Base-by-base conservation (phyloP, 805 yeast species). In the Soucietia sequanensis region DNA sequence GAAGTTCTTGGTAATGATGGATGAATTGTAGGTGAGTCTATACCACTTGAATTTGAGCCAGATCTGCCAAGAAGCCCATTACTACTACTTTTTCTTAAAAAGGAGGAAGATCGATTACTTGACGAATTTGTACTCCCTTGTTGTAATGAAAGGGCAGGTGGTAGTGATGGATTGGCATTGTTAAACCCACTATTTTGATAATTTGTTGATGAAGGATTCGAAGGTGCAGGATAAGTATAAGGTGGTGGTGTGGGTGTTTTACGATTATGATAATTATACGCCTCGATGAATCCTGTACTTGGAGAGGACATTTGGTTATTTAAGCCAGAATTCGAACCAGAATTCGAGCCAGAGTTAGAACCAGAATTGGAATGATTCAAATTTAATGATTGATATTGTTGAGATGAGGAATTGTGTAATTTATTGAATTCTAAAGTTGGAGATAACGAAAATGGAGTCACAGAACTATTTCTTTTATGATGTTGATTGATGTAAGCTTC, bases 1-100 rank as follows among this genome's bases (percentile, higher is more conserved):
- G 72, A 62, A 1, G 79, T 68, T 23, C 77, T 56, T 16, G 70
- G 65, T 3, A 75, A 60, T 10, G 65, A 43, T 4, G 83, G 80
- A 27, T 64, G 65, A 23, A 77, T 42, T 18, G 64, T 40, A 2
- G 84, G 83, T 0, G 83, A 71, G 4, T 65, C 75, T 23, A 60
- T 42, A 5, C 63, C 62, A 39, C 75, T 66, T 15, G 75, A 62
- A 24, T 54, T 60, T 1, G 75, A 69, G 0, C 60, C 39, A 7
- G 47, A 34, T 7, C 49, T 33, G 11, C 31, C 33, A n/a, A n/a
- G n/a, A n/a, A n/a, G n/a, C n/a, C n/a, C n/a, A 17, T 16, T 30
- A 33, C 12, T 27, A 25, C 22, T 16, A 29, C 16, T 24, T 15
- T 34, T 21, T 19, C 31, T 38, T 30, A 24, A 17, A 23, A 30